A percentile compares a stretch with the other conserved stretches of the same genome.
These are phyloP conservation scores for Lactuca sativa DNA, from an alignment of 129 eudicot species.

Conservation along the genomic window DNA sequence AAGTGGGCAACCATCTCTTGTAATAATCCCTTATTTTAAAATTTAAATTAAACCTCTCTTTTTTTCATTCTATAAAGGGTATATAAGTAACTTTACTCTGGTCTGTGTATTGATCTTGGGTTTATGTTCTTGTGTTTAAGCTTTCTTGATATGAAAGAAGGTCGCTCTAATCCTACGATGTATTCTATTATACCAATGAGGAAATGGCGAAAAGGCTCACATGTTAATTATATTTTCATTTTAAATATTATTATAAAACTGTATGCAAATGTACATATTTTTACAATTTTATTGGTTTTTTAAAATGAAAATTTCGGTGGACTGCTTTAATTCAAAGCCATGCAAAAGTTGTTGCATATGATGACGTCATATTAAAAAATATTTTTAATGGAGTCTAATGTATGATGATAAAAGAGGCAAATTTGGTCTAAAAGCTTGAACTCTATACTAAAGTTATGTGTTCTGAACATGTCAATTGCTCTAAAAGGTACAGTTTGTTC, in stretches of 20 bases:
- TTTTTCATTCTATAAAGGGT: neutral
- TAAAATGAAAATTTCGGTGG: constrained; percentile 59
- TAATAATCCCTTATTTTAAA: neutral
- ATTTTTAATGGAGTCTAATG: too few relatives aligned
- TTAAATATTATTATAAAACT: too few relatives aligned
- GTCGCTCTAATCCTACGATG: constrained; percentile 88
- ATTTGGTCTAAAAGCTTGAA: too few relatives aligned
- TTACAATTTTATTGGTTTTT: neutral
- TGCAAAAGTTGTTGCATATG: constrained; percentile 84
- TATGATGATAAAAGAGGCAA: too few relatives aligned
- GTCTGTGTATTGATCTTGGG: constrained; percentile 1
- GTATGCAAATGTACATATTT: too few relatives aligned
- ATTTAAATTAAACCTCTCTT: neutral
- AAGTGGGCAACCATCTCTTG: neutral
- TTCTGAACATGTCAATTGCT: too few relatives aligned
- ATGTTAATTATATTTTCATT: constrained; percentile 48
- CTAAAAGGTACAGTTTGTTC: too few relatives aligned
- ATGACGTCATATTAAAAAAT: constrained; percentile 60
- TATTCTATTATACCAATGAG: constrained; percentile 66
- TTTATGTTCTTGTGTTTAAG: constrained; percentile 37
- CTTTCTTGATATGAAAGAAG: constrained; percentile 85
- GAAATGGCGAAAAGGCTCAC: constrained; percentile 99
- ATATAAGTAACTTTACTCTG: neutral
- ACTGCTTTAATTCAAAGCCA: constrained; percentile 68
- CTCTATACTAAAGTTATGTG: too few relatives aligned